Evolutionary conservation across 352 stramenopile genomes (phyloP).

Genomic region (Globisporangium abappressorium): DNA sequence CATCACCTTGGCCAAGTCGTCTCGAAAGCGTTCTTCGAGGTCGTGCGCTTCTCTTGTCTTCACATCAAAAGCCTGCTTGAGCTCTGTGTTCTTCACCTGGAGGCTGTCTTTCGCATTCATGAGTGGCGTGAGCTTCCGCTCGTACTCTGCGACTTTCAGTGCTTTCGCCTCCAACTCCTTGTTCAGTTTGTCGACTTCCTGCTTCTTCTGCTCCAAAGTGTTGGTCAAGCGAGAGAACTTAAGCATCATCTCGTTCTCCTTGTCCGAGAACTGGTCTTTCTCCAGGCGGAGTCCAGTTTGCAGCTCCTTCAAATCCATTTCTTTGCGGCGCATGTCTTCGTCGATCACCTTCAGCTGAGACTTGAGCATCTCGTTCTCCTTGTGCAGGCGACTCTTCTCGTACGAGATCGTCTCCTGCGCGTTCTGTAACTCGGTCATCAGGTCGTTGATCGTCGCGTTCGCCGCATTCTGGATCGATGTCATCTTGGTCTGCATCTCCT

Average conservation of each 20-base stretch:
- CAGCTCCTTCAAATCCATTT: conserved; percentile 39
- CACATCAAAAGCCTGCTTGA: conserved; percentile 53
- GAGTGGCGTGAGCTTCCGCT: conserved; percentile 58
- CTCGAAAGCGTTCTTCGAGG: conserved; percentile 42
- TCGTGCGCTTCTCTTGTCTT: conserved; percentile 51
- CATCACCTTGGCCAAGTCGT: conserved; percentile 36
- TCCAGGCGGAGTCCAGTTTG: conserved; percentile 24
- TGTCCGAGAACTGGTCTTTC: conserved; percentile 25
- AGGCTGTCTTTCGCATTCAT: conserved; percentile 48
- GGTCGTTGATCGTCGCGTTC: conserved; percentile 77
- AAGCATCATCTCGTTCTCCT: conserved; percentile 33
- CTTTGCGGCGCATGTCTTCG: conserved; percentile 42
- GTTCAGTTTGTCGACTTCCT: conserved; percentile 49
- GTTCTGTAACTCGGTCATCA: conserved; percentile 56
- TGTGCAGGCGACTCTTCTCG: conserved; percentile 47
- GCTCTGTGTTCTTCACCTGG: conserved; percentile 45
- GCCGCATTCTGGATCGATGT: conserved; percentile 67
- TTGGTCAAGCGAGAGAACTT: conserved; percentile 26
- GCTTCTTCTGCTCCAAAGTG: conserved; percentile 53
- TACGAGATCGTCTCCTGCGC: conserved; percentile 52
- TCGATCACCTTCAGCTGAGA: conserved; percentile 38
- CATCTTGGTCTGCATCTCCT: conserved; percentile 68
- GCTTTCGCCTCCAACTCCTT: conserved; percentile 52
- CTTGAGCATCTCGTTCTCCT: conserved; percentile 45
- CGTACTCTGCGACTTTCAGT: conserved; percentile 45